Percentiles rank a stretch among this genome's conserved stretches.
Conservation (phyloP, 164 flowering plant genomes). For the Platanus orientalis region DNA sequence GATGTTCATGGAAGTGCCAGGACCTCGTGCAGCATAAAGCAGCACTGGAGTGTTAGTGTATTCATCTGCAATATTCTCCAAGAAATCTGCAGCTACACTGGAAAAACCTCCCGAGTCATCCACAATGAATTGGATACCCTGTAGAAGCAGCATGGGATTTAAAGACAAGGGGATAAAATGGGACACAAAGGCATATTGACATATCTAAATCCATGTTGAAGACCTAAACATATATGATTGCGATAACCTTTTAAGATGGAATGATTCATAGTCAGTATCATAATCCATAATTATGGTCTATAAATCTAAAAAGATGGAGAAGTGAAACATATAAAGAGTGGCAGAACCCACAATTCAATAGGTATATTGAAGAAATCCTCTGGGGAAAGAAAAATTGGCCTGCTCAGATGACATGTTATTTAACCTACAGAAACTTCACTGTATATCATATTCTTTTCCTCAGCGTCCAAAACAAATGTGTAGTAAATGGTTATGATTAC, state of each 20-base stretch:
- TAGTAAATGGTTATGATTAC: too few species aligned
- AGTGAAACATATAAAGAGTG: too few species aligned
- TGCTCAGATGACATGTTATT: too few species aligned
- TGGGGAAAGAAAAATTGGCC: too few species aligned
- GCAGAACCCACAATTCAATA: too few species aligned
- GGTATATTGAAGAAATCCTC: too few species aligned
- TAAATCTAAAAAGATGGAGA: too few species aligned
- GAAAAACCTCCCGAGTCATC: conserved; percentile 96
- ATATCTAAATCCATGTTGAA: conserved; percentile 5
- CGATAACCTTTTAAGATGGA: neutral
- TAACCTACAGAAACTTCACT: too few species aligned
- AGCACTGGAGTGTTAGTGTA: conserved; percentile 76
- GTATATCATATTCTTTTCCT: too few species aligned
- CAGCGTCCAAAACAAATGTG: too few species aligned
- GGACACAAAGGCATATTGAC: neutral
- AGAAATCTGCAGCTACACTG: conserved; percentile 69
- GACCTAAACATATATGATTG: neutral
- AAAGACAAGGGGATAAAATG: neutral
- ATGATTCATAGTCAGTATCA: neutral
- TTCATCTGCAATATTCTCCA: conserved; percentile 87
- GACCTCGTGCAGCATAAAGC: conserved; percentile 61
- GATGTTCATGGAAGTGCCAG: conserved; percentile 30
- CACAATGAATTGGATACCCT: conserved; percentile 88
- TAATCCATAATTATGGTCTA: neutral
- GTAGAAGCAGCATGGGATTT: conserved; percentile 16